Conservation (phyloP, 495 filamentous ascomycete species). For the Talaromyces thailandensis region DNA sequence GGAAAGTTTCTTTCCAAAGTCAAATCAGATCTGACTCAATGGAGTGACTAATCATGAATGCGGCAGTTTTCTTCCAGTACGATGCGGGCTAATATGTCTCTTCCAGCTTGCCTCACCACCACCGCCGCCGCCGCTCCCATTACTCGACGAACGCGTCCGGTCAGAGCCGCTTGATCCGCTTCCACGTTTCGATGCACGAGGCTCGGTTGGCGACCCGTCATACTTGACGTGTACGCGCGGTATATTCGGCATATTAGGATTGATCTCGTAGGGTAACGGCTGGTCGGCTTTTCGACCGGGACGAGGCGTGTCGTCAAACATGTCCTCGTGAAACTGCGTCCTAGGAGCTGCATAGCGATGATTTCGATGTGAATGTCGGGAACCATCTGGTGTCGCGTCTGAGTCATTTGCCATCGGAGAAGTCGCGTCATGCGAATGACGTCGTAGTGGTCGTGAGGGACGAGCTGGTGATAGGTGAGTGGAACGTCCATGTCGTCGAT, state of each 20-base stretch:
- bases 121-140: neutral
- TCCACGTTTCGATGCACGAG: neutral
- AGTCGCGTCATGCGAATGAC: slow-evolving; percentile 32
- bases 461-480: slow-evolving; percentile 25
- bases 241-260: neutral
- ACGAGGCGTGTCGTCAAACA: slow-evolving; percentile 16
- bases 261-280: neutral
- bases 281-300: neutral
- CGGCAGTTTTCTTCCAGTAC: neutral
- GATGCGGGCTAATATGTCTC: neutral
- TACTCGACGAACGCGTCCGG: slow-evolving; percentile 3
- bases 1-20: neutral
- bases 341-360: slow-evolving; percentile 10
- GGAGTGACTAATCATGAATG: neutral
- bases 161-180: slow-evolving; percentile 6
- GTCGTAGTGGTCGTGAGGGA: slow-evolving; percentile 17
- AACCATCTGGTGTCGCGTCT: slow-evolving; percentile 17
- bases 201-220: neutral
- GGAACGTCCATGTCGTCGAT: slow-evolving; percentile 12
- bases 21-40: neutral
- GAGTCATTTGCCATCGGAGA: slow-evolving; percentile 26
- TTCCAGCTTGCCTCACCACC: neutral
- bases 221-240: neutral
- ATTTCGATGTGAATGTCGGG: slow-evolving; percentile 12
- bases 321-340: slow-evolving; percentile 23